Evolutionary conservation across 331 rosid species (phyloP), one percentile per base, ranked within the genome.

Genomic region (Malus hybrid): DNA sequence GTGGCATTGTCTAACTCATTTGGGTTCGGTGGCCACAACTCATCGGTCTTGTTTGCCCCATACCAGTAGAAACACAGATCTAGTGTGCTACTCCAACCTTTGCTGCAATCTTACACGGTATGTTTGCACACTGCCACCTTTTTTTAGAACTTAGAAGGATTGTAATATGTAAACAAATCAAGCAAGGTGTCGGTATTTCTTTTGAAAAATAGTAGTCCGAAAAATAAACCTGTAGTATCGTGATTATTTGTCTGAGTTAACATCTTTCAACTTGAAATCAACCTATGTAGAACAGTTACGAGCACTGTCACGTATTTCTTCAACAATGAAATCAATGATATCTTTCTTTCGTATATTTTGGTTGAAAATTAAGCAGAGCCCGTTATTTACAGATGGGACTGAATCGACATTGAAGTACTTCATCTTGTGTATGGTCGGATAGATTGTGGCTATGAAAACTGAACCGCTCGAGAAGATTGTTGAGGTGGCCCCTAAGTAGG

Each of bases 1-100:
- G 99, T 87, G 5, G 99, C 96, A 10, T 77, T 94, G 59, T 94
- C 99, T 5, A 94, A 94, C 75, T 94, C 99, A 18, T 90, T 92
- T 79, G 99, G 99, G 52, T 92, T 94, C 61, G 99, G 99, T 19
- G 99, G 99, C 76, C 99, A 94, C 86, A 94, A 94, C 82, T 94
- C 99, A 31, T 88, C 99, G 29, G 83, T 94, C 80, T 71, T 94
- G 79, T 92, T 94, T 89, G 95, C 24, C 24, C 24, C 24, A 24
- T 24, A 24, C 24, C 24, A 24, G 24, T 24, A 24, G 24, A 24
- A 24, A 82, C 60, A 78, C 70, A 70, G 66, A 85, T 71, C 60
- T 76, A 42, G 32, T 55, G 82, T 70, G 31, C 76, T 77, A 46
- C 48, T 73, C 67, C 79, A 70, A 66, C 78, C 73, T 76, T 39